Evolutionary conservation across 805 yeast species (phyloP), one percentile per base, ranked within the genome.

Genomic region (Ogataea chonburiensis): DNA sequence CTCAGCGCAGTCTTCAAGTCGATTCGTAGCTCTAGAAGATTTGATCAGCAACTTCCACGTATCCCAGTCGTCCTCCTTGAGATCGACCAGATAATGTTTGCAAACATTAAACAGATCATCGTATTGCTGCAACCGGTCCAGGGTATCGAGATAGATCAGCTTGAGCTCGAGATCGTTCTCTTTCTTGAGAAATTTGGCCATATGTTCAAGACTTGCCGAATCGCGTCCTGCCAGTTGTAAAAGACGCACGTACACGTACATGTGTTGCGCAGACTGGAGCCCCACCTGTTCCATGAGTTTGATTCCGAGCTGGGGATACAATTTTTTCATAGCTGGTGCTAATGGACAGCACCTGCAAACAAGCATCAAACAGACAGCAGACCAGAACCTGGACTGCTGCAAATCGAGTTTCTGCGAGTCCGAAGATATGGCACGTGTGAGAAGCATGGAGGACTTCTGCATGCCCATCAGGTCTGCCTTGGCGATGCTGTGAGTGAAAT

Each of bases 31-130:
- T 13, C 53, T 49, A 0, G 70, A 68, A 3, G 88, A 63, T 28
- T 66, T 61, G 14, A 76, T 68, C 32, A 73, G 58, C 12, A 67
- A 62, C 46, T 77, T 73, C 86, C 94, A 86, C 24, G 87, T 76
- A 38, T 75, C 73, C 67, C 77, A 89, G 56, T 88, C 95, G 56
- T 89, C 87, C 37, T 83, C 71, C 7, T 67, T 56, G 16, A 70
- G 61, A 4, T 61, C 64, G 12, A 69, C 62, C 21, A 87, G 55
- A 10, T 76, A 65, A 4, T 50, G 41, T 5, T 53, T 26, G 29
- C 77, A 61, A 41, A 63, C 62, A 0, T 65, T 56, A 43, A 51
- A 66, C 10, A 86, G 57, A 9, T 50, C 42, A 0, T 61, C 60
- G 74, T 77, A 77, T 3, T 67, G 47, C 34, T 70, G 61, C 6